Conservation (phyloP, 108 stramenopile genomes). For the Fragilaria crotonensis region DNA sequence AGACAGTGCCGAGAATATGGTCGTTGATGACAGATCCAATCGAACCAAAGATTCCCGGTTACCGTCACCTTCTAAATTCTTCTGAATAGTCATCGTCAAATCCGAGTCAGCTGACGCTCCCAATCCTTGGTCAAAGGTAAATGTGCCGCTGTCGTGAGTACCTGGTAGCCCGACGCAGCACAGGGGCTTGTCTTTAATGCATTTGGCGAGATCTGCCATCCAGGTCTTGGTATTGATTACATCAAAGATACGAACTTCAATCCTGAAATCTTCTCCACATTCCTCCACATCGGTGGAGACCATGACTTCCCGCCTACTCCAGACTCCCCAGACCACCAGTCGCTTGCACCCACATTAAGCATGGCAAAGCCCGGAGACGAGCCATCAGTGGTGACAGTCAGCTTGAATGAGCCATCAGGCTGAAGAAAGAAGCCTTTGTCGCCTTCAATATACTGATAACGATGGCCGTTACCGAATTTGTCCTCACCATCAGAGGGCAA, state of each 20-base stretch:
- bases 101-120: conserved; percentile 24
- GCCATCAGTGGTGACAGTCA: conserved; percentile 10
- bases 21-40: conserved; percentile 13
- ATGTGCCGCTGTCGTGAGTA: conserved; percentile 28
- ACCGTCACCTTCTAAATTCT: conserved; percentile 7
- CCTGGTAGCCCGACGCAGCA: conserved; percentile 21
- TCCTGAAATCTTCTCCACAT: conserved; percentile 11
- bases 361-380: not conserved
- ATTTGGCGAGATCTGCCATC: conserved; percentile 12
- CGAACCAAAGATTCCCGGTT: conserved; percentile 3
- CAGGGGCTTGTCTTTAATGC: conserved; percentile 10
- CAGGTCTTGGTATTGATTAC: conserved; percentile 13
- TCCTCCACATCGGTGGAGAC: conserved; percentile 15
- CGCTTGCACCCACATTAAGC: conserved; percentile 4
- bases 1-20: conserved; percentile 10
- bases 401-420: conserved; percentile 16
- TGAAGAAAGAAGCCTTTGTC: conserved; percentile 16
- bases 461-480: not conserved
- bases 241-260: conserved; percentile 24
- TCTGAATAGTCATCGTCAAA: conserved; percentile 17
- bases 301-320: not conserved
- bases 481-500: conserved; percentile 13
- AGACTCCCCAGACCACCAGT: conserved; percentile 16
- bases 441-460: conserved; percentile 30
- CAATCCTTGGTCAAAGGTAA: conserved; percentile 12